These are phyloP conservation scores for Lyophyllum atratum DNA, from an alignment of 768 basidiomycete genomes.

Conservation along the genomic window DNA sequence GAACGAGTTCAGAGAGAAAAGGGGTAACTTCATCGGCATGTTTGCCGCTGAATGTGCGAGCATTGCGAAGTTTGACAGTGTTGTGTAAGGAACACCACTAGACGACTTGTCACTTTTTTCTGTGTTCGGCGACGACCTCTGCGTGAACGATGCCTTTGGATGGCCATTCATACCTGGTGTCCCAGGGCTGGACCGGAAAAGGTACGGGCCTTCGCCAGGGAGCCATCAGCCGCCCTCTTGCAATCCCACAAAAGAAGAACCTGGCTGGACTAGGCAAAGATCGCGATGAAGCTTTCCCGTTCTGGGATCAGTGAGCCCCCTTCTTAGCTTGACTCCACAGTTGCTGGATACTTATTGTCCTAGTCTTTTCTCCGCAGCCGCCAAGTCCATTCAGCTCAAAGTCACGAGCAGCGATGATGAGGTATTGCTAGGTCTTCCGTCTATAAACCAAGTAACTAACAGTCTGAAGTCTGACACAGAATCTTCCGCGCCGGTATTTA, in stretches of 20 bases:
- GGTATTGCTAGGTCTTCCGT: conserved; percentile 15
- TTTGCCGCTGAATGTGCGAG: too few species aligned
- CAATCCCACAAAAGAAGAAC: conserved; percentile 81
- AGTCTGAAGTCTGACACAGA: conserved; percentile 11
- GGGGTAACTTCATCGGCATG: too few species aligned
- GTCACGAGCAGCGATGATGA: conserved; percentile 53
- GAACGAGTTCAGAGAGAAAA: too few species aligned
- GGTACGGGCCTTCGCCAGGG: conserved; percentile 86
- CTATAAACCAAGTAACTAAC: not conserved
- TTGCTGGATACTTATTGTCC: not conserved
- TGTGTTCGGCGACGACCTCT: not conserved
- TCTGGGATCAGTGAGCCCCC: conserved; percentile 94
- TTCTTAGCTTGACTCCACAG: not conserved
- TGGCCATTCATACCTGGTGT: conserved; percentile 68
- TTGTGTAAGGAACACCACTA: too few species aligned
- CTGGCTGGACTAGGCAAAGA: conserved; percentile 90
- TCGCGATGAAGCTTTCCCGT: conserved; percentile 92
- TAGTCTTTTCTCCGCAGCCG: conserved; percentile 81
- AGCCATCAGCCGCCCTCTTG: conserved; percentile 74
- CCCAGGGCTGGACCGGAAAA: conserved; percentile 88
- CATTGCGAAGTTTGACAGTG: too few species aligned
- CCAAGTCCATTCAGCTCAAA: conserved; percentile 79
- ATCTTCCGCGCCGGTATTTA: conserved; percentile 7
- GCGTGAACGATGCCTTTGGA: conserved; percentile 60
- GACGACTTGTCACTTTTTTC: not conserved